Percentiles rank a stretch among this genome's conserved stretches.
Conservation (phyloP, 2,329 filamentous ascomycete genomes). For the Sclerotinia borealis region DNA sequence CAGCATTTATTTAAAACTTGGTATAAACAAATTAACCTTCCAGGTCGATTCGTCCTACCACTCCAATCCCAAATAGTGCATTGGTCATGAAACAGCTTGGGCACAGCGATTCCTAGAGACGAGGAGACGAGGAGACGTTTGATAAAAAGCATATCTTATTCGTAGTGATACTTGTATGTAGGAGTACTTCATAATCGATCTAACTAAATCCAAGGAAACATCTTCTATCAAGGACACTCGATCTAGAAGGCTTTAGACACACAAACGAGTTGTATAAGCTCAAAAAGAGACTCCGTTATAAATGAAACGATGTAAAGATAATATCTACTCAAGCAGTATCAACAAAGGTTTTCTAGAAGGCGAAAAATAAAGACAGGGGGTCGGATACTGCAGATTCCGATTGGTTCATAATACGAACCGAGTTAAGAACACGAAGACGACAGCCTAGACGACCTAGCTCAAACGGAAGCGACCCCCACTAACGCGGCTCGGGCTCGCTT, state of each 20-base stretch:
- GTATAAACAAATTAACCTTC: background rate
- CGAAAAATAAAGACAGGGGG: background rate
- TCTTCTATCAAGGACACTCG: too few relatives aligned
- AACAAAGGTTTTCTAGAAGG: too few relatives aligned
- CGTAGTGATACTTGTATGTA: too few relatives aligned
- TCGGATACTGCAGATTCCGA: background rate
- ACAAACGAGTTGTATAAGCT: too few relatives aligned
- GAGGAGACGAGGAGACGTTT: background rate
- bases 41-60: background rate
- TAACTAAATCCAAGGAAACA: too few relatives aligned
- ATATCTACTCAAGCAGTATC: too few relatives aligned
- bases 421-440: background rate
- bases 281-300: too few relatives aligned
- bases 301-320: too few relatives aligned
- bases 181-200: too few relatives aligned
- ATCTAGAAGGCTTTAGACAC: too few relatives aligned
- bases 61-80: background rate
- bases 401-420: background rate
- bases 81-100: constrained; percentile 7
- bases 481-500: background rate
- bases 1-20: too few relatives aligned
- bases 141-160: background rate
- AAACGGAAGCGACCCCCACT: background rate
- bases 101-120: constrained; percentile 13
- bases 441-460: background rate